phyloP scores from a whole-genome alignment of 352 stramenopile species.

The Globisporangium radiosum region DNA sequence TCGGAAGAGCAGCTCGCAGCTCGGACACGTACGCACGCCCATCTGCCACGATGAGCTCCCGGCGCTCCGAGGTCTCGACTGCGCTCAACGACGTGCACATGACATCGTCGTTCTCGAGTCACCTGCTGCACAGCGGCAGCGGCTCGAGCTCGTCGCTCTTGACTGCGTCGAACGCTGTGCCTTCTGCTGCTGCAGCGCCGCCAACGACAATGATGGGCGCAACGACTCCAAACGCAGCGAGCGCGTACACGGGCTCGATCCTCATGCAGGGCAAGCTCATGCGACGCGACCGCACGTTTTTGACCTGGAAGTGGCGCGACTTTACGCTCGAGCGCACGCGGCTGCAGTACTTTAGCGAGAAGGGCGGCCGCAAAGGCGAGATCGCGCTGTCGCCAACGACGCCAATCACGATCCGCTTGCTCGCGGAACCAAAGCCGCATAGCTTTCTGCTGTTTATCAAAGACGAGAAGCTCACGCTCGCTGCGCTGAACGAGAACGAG shows the following conservation, averaged over 20 bases:
- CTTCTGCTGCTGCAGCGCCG: neutral
- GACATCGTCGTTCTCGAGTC: slow-evolving; percentile 3
- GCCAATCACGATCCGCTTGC: slow-evolving; percentile 66
- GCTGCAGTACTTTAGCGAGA: slow-evolving; percentile 75
- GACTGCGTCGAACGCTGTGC: neutral
- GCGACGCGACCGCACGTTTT: slow-evolving; percentile 64
- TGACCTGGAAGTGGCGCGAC: slow-evolving; percentile 83
- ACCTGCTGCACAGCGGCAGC: neutral
- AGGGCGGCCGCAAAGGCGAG: slow-evolving; percentile 68
- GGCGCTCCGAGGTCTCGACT: slow-evolving; percentile 12
- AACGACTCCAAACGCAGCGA: neutral
- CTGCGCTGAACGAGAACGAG: slow-evolving; percentile 61
- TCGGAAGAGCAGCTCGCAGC: too few relatives aligned
- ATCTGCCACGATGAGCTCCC: neutral
- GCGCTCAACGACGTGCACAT: slow-evolving; percentile 11
- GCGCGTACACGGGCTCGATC: slow-evolving; percentile 24
- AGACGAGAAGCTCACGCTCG: slow-evolving; percentile 74
- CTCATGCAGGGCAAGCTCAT: slow-evolving; percentile 65
- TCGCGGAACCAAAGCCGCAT: slow-evolving; percentile 64
- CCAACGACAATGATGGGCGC: slow-evolving; percentile 1
- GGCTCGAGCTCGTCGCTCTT: slow-evolving; percentile 3
- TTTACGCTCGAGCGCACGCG: slow-evolving; percentile 65
- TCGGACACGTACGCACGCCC: neutral
- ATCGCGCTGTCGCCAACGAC: slow-evolving; percentile 51
- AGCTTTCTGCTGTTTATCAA: slow-evolving; percentile 73